Conservation (phyloP, 1,139 yeast species). For the Hyphopichia fennica region DNA sequence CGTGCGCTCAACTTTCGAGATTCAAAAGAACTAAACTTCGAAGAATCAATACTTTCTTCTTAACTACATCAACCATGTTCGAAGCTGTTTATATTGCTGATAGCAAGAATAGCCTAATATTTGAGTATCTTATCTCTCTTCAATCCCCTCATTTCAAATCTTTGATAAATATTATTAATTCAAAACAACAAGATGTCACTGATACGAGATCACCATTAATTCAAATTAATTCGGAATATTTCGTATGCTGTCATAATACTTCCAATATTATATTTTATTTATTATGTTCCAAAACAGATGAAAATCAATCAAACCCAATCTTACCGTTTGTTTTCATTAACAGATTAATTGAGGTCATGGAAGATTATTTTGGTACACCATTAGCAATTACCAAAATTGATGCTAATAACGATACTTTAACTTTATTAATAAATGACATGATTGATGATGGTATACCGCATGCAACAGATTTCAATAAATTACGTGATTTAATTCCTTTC, state of each 20-base stretch:
- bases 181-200: constrained; percentile 7
- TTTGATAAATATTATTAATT: constrained; percentile 29
- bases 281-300: constrained; percentile 18
- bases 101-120: constrained; percentile 49
- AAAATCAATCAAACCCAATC: constrained; percentile 38
- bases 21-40: too few relatives aligned
- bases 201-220: constrained; percentile 16
- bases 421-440: constrained; percentile 54
- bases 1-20: neutral
- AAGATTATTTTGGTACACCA: constrained; percentile 60
- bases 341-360: constrained; percentile 50
- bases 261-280: constrained; percentile 28
- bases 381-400: constrained; percentile 58
- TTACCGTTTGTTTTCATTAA: constrained; percentile 57
- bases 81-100: constrained; percentile 71
- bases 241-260: constrained; percentile 23
- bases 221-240: constrained; percentile 30
- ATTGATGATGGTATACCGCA: constrained; percentile 76
- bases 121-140: constrained; percentile 55
- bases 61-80: neutral
- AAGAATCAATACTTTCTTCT: too few relatives aligned
- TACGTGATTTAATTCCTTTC: constrained; percentile 72
- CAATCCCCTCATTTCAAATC: constrained; percentile 52
- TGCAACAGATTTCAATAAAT: constrained; percentile 67
- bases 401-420: constrained; percentile 64